Percentiles rank a stretch among this genome's conserved stretches.
Evolutionary conservation across 805 yeast genomes (phyloP).

Genomic region (Candida krabiensis): DNA sequence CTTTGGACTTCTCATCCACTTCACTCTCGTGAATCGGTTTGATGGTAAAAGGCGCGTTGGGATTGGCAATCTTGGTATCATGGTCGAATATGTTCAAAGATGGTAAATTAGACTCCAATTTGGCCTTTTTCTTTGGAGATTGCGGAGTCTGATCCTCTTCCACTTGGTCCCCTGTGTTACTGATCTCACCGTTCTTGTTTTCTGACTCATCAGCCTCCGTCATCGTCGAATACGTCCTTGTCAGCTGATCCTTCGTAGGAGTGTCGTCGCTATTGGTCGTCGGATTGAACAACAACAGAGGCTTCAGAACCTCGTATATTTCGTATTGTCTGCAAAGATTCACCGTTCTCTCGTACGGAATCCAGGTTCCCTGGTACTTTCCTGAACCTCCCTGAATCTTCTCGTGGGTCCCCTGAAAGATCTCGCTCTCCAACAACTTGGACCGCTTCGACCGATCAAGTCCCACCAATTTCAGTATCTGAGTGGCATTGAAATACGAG

Average conservation of each 20-base stretch:
- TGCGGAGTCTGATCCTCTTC: constrained; percentile 7
- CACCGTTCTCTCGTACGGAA: constrained; percentile 59
- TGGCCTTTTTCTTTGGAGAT: constrained; percentile 14
- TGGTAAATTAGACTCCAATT: constrained; percentile 15
- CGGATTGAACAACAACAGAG: constrained; percentile 47
- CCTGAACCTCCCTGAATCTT: constrained; percentile 75
- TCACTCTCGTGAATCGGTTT: constrained; percentile 41
- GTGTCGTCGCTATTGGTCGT: constrained; percentile 37
- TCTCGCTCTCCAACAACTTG: constrained; percentile 62
- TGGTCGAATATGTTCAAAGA: constrained; percentile 35
- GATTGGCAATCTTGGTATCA: constrained; percentile 39
- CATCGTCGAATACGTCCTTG: constrained; percentile 17
- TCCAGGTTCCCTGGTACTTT: constrained; percentile 77
- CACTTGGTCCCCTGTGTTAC: not conserved
- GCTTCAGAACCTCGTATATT: constrained; percentile 50
- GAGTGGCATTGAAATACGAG: constrained; percentile 71
- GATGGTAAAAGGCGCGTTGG: constrained; percentile 48
- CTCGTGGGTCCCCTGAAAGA: constrained; percentile 63
- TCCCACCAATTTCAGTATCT: constrained; percentile 66
- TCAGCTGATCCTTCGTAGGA: constrained; percentile 47
- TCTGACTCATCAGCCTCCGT: constrained; percentile 23
- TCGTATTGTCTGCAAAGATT: constrained; percentile 62
- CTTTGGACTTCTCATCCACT: constrained; percentile 32
- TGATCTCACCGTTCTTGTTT: not conserved
- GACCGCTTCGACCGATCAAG: constrained; percentile 65